Conservation (phyloP, 805 yeast species). For the Candida broadrunensis region DNA sequence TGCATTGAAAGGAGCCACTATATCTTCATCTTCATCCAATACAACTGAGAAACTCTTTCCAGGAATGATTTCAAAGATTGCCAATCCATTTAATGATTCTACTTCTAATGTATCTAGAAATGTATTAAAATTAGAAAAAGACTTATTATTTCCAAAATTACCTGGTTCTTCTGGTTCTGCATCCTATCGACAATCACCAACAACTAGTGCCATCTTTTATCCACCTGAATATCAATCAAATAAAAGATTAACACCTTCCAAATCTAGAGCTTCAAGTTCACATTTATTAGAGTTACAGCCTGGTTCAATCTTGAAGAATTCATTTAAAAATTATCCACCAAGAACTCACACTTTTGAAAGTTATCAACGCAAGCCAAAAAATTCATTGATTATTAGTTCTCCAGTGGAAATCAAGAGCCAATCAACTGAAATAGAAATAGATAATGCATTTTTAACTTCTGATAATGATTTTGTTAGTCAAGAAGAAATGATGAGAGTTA, state of each 20-base stretch:
- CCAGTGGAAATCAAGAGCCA: constrained; percentile 9
- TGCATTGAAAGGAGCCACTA: not conserved
- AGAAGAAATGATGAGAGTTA: constrained; percentile 4
- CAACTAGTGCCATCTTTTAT: not conserved
- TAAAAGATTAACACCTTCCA: not conserved
- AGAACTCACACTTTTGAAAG: not conserved
- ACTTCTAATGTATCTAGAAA: constrained; percentile 1
- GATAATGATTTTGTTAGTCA: constrained; percentile 9
- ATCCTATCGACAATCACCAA: constrained; percentile 1
- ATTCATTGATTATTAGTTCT: constrained; percentile 9
- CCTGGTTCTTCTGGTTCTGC: not conserved
- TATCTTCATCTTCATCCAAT: constrained; percentile 3
- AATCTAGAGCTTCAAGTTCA: not conserved
- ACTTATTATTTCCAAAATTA: not conserved
- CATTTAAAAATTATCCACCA: not conserved
- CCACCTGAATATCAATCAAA: not conserved
- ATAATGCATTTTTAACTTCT: constrained; percentile 18
- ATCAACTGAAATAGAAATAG: constrained; percentile 13
- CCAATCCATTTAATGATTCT: constrained; percentile 6
- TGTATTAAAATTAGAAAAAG: constrained; percentile 1
- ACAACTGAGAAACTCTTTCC: not conserved
- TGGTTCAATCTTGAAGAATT: too few species aligned
- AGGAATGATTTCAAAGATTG: constrained; percentile 1
- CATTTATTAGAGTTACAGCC: not conserved
- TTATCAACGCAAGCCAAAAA: not conserved